phyloP scores from a whole-genome alignment of 2,329 filamentous ascomycete species.

The Scedosporium boydii region DNA sequence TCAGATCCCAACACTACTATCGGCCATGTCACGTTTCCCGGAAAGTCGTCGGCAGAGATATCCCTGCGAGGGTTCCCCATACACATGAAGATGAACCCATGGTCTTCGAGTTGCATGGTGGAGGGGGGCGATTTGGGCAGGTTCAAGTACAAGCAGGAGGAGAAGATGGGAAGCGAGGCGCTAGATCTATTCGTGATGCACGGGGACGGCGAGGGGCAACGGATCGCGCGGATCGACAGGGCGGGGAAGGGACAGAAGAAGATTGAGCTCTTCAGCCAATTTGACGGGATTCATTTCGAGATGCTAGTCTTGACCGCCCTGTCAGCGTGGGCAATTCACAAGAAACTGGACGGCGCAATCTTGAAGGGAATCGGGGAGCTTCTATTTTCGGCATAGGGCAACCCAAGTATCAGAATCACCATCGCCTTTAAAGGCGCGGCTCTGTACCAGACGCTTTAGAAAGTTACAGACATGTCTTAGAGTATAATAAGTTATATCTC shows the following conservation, averaged over 20 bases:
- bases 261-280: neutral
- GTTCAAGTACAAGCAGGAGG: neutral
- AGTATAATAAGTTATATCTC: no score
- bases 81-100: constrained; percentile 1
- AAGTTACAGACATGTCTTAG: no score
- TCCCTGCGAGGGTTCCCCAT: neutral
- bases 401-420: no score
- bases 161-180: neutral
- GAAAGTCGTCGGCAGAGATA: neutral
- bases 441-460: no score
- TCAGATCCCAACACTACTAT: neutral
- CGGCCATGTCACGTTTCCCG: neutral
- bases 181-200: neutral
- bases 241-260: neutral
- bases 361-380: neutral
- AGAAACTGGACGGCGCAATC: neutral
- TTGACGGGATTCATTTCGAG: neutral
- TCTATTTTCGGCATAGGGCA: neutral
- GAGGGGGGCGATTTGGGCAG: neutral
- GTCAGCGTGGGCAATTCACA: constrained; percentile 1
- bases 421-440: no score
- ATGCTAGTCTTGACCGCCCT: constrained; percentile 1
- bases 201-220: neutral
- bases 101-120: neutral
- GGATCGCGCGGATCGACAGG: neutral